Percentiles rank a stretch among this genome's conserved stretches.
Conservation (phyloP, 306 rosid genomes). For the Hippophae rhamnoides region DNA sequence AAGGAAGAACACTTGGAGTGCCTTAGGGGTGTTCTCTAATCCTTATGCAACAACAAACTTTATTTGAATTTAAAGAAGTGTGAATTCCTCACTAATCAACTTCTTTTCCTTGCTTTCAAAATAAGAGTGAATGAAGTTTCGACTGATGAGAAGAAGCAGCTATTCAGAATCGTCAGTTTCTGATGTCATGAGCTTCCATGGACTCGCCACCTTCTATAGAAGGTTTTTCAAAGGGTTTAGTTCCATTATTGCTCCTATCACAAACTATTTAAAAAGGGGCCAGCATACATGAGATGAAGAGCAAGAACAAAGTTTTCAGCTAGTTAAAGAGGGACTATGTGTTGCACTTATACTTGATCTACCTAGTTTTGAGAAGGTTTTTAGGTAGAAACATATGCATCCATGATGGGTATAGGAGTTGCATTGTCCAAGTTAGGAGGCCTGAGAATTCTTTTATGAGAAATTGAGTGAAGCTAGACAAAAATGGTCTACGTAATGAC, state of each 20-base stretch:
- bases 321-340: too few species aligned
- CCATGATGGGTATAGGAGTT: too few species aligned
- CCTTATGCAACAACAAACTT: background rate
- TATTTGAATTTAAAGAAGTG: too few species aligned
- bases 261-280: background rate
- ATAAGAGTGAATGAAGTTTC: background rate
- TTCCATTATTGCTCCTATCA: background rate
- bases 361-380: too few species aligned
- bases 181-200: background rate
- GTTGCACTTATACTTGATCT: too few species aligned
- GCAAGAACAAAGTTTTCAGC: too few species aligned
- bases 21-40: background rate
- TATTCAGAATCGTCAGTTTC: background rate
- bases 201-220: background rate
- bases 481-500: too few species aligned
- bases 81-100: background rate
- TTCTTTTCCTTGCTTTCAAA: background rate
- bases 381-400: too few species aligned
- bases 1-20: background rate
- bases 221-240: background rate
- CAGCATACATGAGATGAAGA: too few species aligned
- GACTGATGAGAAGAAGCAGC: background rate
- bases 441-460: too few species aligned
- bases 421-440: too few species aligned
- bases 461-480: too few species aligned